Percentiles rank a stretch among this genome's conserved stretches.
Conservation (phyloP, 805 yeast genomes). For the Candida montana region DNA sequence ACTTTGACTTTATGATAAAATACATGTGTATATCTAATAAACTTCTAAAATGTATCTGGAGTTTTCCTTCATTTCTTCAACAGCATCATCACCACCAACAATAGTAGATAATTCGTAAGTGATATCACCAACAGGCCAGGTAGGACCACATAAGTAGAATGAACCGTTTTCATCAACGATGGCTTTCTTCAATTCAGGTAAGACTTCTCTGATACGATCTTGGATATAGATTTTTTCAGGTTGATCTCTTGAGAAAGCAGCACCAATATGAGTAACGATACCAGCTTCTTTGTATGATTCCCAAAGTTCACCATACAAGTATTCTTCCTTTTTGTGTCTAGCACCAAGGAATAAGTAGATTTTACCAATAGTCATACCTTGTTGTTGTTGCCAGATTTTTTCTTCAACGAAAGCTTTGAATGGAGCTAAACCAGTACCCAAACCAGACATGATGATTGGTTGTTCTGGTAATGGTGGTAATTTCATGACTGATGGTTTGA, state of each 20-base stretch:
- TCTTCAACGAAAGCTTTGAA: conserved; percentile 97
- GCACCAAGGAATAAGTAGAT: conserved; percentile 87
- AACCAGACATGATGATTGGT: conserved; percentile 94
- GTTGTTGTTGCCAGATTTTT: conserved; percentile 86
- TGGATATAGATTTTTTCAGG: conserved; percentile 92
- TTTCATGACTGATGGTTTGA: conserved; percentile 96
- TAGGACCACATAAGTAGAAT: conserved; percentile 96
- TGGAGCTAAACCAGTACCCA: conserved; percentile 97
- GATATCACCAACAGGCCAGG: conserved; percentile 98
- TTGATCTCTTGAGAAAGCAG: conserved; percentile 97
- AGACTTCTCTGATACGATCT: conserved; percentile 79
- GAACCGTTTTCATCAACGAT: conserved; percentile 76
- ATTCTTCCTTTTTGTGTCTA: conserved; percentile 92
- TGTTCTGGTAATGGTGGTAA: conserved; percentile 81
- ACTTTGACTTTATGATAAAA: too few relatives aligned
- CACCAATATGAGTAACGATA: conserved; percentile 88
- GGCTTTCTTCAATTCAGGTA: conserved; percentile 70
- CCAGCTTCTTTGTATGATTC: conserved; percentile 94
- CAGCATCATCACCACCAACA: conserved; percentile 69
- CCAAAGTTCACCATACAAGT: conserved; percentile 94
- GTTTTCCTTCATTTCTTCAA: conserved; percentile 89
- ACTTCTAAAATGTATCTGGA: conserved; percentile 93
- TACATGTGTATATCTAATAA: conserved; percentile 54
- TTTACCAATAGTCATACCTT: conserved; percentile 86
- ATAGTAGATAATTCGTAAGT: conserved; percentile 86